Evolutionary conservation across 345 rosid genomes (phyloP).

Genomic region (Gossypium herbaceum): DNA sequence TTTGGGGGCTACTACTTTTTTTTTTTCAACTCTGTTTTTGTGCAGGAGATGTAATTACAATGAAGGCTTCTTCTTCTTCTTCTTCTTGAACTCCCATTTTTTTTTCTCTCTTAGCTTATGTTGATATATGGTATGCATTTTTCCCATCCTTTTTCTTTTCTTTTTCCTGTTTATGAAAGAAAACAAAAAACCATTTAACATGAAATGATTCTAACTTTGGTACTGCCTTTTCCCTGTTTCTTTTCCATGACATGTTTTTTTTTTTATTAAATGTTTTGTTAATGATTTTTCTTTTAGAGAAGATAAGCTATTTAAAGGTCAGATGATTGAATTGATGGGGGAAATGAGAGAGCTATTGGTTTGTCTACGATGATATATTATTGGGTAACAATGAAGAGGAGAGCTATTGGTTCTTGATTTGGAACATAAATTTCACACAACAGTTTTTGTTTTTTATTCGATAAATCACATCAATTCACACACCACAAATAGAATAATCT

Average conservation of each 20-base stretch:
- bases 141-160: background rate
- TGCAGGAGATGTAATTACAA: slow-evolving; percentile 25
- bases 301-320: no score
- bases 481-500: no score
- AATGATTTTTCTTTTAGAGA: background rate
- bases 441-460: no score
- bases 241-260: background rate
- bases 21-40: slow-evolving; percentile 20
- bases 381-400: no score
- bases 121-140: background rate
- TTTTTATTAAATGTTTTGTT: background rate
- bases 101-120: background rate
- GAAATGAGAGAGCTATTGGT: no score
- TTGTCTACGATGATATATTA: no score
- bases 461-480: no score
- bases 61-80: slow-evolving; percentile 19
- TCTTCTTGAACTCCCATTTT: background rate
- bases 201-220: no score
- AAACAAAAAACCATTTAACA: no score
- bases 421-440: no score
- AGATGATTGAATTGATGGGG: no score
- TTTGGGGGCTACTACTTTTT: background rate
- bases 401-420: no score
- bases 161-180: background rate
- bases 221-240: background rate